Percentiles rank a stretch among this genome's conserved stretches.
Conservation (phyloP, 2,329 filamentous ascomycete species). For the Apiospora koreana region DNA sequence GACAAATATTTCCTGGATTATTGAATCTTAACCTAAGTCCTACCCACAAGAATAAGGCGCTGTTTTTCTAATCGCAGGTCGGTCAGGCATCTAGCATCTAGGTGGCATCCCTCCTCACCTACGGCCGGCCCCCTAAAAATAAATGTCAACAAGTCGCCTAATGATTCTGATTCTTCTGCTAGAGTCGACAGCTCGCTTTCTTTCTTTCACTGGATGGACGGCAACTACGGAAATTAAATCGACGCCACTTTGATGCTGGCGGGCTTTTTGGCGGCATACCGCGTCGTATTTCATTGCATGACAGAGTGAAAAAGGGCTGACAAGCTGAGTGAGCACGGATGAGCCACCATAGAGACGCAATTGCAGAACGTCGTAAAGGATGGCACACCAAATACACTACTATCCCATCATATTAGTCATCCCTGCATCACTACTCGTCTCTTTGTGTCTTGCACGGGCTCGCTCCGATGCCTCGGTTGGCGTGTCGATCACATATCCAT, state of each 20-base stretch:
- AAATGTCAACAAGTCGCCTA: not conserved
- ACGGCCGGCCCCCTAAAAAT: not conserved
- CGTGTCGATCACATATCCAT: not conserved
- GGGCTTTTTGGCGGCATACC: not conserved
- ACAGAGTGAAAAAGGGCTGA: not conserved
- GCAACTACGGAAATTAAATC: slow-evolving; percentile 7
- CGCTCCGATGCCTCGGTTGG: not conserved
- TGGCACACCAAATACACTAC: not conserved
- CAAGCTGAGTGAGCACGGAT: not conserved
- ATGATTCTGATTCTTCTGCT: not conserved
- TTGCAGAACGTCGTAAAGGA: not conserved
- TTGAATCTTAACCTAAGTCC: not conserved
- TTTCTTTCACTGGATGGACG: not conserved
- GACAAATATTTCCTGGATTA: not conserved
- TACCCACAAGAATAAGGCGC: not conserved
- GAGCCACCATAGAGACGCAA: not conserved
- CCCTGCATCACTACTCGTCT: not conserved
- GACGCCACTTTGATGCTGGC: not conserved
- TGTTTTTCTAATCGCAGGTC: not conserved
- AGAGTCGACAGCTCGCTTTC: not conserved
- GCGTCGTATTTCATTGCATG: not conserved
- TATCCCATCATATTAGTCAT: slow-evolving; percentile 1
- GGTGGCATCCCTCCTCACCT: too few species aligned
- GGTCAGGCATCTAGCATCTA: not conserved
- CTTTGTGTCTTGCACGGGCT: not conserved